A percentile compares a stretch with the other conserved stretches of the same genome.
phyloP scores from a whole-genome alignment of 352 stramenopile species.

The Nothophytophthora sp. region DNA sequence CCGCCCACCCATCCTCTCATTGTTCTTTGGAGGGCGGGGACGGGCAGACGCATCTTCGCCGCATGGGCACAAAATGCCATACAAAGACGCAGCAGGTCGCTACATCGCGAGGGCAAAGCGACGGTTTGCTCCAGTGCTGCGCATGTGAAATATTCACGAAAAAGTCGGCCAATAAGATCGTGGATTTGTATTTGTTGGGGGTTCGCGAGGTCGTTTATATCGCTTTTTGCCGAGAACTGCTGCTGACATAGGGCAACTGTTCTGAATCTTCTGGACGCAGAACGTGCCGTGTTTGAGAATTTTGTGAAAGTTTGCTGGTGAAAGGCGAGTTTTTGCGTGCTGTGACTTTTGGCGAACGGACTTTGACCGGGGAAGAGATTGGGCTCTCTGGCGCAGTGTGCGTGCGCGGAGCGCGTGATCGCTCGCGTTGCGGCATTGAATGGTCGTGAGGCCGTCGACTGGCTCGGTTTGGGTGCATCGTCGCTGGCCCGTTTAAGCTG shows the following conservation, averaged over 20 bases:
- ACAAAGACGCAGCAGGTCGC: constrained; percentile 8
- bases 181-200: too few relatives aligned
- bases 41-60: not conserved
- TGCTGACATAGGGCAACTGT: too few relatives aligned
- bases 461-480: too few relatives aligned
- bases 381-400: constrained; percentile 22
- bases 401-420: not conserved
- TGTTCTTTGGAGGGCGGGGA: constrained; percentile 16
- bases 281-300: too few relatives aligned
- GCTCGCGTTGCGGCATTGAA: constrained; percentile 6
- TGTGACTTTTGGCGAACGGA: constrained; percentile 6
- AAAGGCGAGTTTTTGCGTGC: too few relatives aligned
- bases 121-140: too few relatives aligned
- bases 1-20: constrained; percentile 15
- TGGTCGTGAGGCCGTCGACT: constrained; percentile 17
- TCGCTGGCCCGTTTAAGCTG: constrained; percentile 14
- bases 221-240: too few relatives aligned
- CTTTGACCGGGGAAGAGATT: constrained; percentile 10
- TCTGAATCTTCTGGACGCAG: too few relatives aligned
- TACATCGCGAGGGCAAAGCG: constrained; percentile 1
- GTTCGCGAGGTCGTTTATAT: too few relatives aligned
- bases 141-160: too few relatives aligned
- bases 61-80: constrained; percentile 2
- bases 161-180: too few relatives aligned
- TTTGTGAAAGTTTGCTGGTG: too few relatives aligned